Evolutionary conservation across 768 basidiomycete species (phyloP), one percentile per base, ranked within the genome.

Genomic region (Tylopilus vinaceipallidus): DNA sequence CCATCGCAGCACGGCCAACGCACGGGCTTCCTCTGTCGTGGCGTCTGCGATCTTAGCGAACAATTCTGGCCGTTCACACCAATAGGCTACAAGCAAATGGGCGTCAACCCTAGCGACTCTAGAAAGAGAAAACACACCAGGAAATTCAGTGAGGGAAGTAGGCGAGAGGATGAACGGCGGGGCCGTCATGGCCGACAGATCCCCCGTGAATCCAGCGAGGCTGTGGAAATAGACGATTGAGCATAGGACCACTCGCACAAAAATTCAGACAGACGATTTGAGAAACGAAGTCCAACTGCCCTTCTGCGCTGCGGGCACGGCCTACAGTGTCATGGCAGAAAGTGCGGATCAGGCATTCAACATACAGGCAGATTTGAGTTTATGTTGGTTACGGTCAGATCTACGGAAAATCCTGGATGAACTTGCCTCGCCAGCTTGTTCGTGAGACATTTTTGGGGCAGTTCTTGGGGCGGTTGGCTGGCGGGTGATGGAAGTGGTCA

Each of bases 161-260:
- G 91, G 92, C 1, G 90, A 93, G 40, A 95, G 80, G 55, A 98
- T 97, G 73, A 98, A 95, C 0, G 91, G 87, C 30, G 90, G 89
- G 0, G 90, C 89, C 2, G 90, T 91, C 67, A 92, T 71, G 3
- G 83, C 81, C 1, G 87, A 93, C 37, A 94, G 76, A 72, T 95
- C 93, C 47, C 92, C 92, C 2, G 91, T 89, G 63, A 95, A 82
- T 29, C 86, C 85, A 27, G 91, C 86, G 59, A 95, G 84, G 53
- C 89, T 91, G 60, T 26, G 30, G 35, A 38, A 52, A 43, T 32
- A 22, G 44, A 17, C 4, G 9, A 3, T 46, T 56, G 23, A 55
- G 54, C 9, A 42, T 24, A 17, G 30, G 8, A 52, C 23, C 11
- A 27, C 13, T 37, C n/a, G 39, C 11, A 44, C 17, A 47, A 10